A percentile compares a stretch with the other conserved stretches of the same genome.
Conservation (phyloP, 2,329 filamentous ascomycete species). For the Penicillium sp. region DNA sequence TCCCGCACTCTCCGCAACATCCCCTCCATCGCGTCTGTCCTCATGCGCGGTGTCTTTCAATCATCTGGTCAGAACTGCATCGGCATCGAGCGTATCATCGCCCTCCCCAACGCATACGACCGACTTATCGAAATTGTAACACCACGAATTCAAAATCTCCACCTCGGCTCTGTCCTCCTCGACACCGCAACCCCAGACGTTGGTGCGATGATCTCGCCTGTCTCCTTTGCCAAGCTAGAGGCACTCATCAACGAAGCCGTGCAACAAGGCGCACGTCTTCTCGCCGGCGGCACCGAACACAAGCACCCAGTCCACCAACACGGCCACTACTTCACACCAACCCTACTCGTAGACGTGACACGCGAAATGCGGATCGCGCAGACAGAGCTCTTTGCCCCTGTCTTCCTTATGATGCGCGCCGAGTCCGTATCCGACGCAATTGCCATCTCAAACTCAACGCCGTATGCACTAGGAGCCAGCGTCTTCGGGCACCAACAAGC, state of each 20-base stretch:
- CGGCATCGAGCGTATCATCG: conserved; percentile 90
- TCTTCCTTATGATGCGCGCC: conserved; percentile 82
- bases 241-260: conserved; percentile 74
- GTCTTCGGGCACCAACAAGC: conserved; percentile 73
- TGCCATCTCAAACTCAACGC: conserved; percentile 74
- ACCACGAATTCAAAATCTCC: conserved; percentile 70
- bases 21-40: conserved; percentile 70
- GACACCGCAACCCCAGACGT: conserved; percentile 61
- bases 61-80: conserved; percentile 97
- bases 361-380: conserved; percentile 81
- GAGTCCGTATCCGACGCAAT: conserved; percentile 66
- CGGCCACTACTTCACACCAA: conserved; percentile 91
- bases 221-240: conserved; percentile 74
- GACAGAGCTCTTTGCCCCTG: conserved; percentile 87
- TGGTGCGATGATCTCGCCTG: conserved; percentile 82
- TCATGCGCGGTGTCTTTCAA: conserved; percentile 92
- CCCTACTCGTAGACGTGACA: conserved; percentile 85
- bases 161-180: conserved; percentile 68
- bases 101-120: conserved; percentile 72
- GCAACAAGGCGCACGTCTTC: conserved; percentile 70
- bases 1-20: conserved; percentile 57
- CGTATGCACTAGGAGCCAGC: conserved; percentile 82
- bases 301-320: conserved; percentile 68
- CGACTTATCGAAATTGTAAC: conserved; percentile 67
- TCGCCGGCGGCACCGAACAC: conserved; percentile 73